phyloP scores from a whole-genome alignment of 306 rosid genomes.

The Cyclanthera cordifolia region DNA sequence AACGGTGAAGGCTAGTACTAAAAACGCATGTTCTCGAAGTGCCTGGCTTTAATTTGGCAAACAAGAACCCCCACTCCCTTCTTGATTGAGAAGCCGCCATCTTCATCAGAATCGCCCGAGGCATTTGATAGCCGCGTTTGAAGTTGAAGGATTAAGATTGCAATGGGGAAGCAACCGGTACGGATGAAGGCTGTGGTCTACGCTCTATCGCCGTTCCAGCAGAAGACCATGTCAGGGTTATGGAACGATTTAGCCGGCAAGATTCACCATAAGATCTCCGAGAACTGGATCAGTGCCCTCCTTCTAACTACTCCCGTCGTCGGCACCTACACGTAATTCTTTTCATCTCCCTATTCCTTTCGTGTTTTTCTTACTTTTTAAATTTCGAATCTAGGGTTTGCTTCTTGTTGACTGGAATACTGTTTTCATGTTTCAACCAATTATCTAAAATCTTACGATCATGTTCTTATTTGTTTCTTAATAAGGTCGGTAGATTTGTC shows the following conservation, averaged over 20 bases:
- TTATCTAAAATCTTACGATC: neutral
- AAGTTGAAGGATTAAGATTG: neutral
- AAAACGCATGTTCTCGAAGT: neutral
- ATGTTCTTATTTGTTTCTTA: neutral
- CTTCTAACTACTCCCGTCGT: slow-evolving; percentile 58
- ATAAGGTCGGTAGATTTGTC: neutral
- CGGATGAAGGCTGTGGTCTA: slow-evolving; percentile 70
- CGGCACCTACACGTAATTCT: slow-evolving; percentile 43
- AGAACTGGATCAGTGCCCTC: slow-evolving; percentile 69
- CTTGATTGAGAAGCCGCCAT: neutral
- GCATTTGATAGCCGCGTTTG: neutral
- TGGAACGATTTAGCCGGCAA: slow-evolving; percentile 70
- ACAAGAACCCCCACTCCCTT: neutral
- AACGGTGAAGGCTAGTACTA: slow-evolving; percentile 1
- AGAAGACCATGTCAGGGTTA: slow-evolving; percentile 71
- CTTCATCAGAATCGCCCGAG: neutral
- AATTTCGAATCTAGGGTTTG: slow-evolving; percentile 3
- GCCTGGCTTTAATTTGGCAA: neutral
- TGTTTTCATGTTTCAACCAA: neutral
- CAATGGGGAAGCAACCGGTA: slow-evolving; percentile 63
- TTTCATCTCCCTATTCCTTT: neutral
- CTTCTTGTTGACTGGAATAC: neutral
- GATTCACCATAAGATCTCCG: slow-evolving; percentile 80
- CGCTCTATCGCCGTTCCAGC: slow-evolving; percentile 80
- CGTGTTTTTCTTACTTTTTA: neutral